Conservation (phyloP, 1,139 yeast genomes). For the Trichomonascaceae sp. region DNA sequence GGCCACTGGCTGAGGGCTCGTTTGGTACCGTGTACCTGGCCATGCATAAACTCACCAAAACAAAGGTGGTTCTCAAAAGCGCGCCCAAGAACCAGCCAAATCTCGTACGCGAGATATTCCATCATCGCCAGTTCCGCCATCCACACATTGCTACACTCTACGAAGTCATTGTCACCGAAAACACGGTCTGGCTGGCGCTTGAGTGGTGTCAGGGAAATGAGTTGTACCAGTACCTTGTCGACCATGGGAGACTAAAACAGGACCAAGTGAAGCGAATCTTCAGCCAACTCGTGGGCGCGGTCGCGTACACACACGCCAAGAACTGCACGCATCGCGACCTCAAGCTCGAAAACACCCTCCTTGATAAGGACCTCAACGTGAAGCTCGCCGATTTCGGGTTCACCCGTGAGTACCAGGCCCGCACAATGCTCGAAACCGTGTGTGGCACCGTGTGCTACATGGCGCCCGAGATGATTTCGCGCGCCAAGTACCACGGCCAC, state of each 20-base stretch:
- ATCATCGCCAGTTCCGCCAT: conserved; percentile 73
- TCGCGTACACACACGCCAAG: conserved; percentile 68
- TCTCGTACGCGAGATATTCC: conserved; percentile 83
- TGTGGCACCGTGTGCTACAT: conserved; percentile 94
- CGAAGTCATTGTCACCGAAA: conserved; percentile 75
- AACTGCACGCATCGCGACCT: conserved; percentile 85
- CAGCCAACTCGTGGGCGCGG: conserved; percentile 70
- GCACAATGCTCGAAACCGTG: conserved; percentile 56
- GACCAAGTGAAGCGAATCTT: conserved; percentile 50
- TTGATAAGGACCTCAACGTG: conserved; percentile 57
- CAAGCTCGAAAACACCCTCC: conserved; percentile 70
- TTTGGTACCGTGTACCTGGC: conserved; percentile 90
- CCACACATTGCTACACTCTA: conserved; percentile 75
- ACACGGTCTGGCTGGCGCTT: conserved; percentile 70
- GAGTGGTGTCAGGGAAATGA: conserved; percentile 81
- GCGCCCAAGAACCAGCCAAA: conserved; percentile 77
- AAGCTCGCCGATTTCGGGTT: conserved; percentile 90
- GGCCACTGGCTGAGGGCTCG: conserved; percentile 54
- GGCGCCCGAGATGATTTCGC: conserved; percentile 82
- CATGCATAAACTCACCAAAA: conserved; percentile 54
- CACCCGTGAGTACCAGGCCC: conserved; percentile 60
- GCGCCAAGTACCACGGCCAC: conserved; percentile 53
- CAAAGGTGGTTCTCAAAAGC: conserved; percentile 63
- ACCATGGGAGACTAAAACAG: conserved; percentile 31
- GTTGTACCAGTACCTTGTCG: conserved; percentile 58